Evolutionary conservation across 306 rosid species (phyloP).

Genomic region (Medicago truncatula): DNA sequence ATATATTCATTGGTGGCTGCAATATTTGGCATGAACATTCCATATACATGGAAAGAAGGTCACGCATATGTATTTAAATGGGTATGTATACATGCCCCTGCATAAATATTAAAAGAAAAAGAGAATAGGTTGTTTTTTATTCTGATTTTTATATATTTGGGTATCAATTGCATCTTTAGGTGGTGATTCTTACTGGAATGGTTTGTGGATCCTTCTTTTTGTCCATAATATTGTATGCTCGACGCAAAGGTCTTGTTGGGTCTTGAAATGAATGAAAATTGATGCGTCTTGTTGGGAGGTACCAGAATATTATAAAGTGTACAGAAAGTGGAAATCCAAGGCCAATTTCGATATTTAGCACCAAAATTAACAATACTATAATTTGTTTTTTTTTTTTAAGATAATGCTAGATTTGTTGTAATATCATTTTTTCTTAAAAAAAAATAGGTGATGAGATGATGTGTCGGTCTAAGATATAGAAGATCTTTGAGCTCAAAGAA

Average conservation of each 20-base stretch:
- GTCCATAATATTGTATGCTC: slow-evolving; percentile 70
- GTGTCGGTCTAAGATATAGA: too few species aligned
- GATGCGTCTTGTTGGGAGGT: slow-evolving; percentile 19
- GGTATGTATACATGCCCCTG: slow-evolving; percentile 50
- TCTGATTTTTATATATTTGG: slow-evolving; percentile 12
- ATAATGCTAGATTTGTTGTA: not conserved
- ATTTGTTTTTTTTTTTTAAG: too few species aligned
- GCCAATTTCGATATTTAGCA: not conserved
- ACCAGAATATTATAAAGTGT: slow-evolving; percentile 12
- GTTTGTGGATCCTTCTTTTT: slow-evolving; percentile 63
- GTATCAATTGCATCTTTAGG: slow-evolving; percentile 51
- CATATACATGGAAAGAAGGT: slow-evolving; percentile 64
- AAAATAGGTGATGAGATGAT: too few species aligned
- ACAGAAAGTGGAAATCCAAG: not conserved
- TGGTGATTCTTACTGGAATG: slow-evolving; percentile 70
- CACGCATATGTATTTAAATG: slow-evolving; percentile 76
- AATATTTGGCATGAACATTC: slow-evolving; percentile 88
- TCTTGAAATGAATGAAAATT: slow-evolving; percentile 55
- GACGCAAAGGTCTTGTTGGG: slow-evolving; percentile 90
- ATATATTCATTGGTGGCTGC: slow-evolving; percentile 80
- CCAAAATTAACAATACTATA: too few species aligned
- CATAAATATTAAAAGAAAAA: not conserved
- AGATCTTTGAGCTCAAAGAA: too few species aligned
- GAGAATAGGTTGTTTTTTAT: not conserved
- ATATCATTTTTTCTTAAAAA: too few species aligned